Percentiles rank a stretch among this genome's conserved stretches.
Conservation (phyloP, 2,329 filamentous ascomycete species). For the Xylaria digitata region DNA sequence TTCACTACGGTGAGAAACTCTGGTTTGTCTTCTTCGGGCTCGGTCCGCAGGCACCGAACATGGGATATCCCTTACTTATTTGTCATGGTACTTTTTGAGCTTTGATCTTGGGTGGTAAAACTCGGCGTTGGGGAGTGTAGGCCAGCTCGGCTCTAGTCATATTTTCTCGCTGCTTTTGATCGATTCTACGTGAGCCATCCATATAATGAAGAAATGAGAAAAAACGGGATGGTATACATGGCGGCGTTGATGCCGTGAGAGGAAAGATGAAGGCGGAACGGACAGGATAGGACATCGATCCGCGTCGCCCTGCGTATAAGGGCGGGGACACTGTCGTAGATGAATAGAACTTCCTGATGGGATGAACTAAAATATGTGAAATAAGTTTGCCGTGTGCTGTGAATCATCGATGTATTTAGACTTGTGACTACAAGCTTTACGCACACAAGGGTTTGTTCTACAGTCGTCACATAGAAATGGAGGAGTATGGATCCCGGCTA, state of each 20-base stretch:
- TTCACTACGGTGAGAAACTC: neutral
- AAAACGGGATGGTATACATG: neutral
- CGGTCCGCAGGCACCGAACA: conserved; percentile 11
- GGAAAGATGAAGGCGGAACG: neutral
- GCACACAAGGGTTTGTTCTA: neutral
- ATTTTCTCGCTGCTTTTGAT: conserved; percentile 2
- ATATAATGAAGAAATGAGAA: neutral
- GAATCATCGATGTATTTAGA: neutral
- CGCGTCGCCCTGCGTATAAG: neutral
- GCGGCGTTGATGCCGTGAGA: neutral
- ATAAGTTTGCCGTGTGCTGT: neutral
- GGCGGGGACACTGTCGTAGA: neutral
- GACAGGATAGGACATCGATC: neutral
- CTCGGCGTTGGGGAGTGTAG: conserved; percentile 34
- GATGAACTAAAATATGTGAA: neutral
- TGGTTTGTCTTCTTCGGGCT: conserved; percentile 3
- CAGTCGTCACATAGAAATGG: neutral
- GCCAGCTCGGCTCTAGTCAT: conserved; percentile 12
- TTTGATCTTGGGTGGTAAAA: conserved; percentile 26
- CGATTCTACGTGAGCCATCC: conserved; percentile 1
- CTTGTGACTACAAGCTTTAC: neutral
- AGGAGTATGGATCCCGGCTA: neutral
- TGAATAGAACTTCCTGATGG: neutral
- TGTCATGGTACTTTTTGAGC: neutral
- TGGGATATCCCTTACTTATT: conserved; percentile 19